These are phyloP conservation scores for Tetrahymena elliotti DNA, from an alignment of 73 alveolate genomes.

Conservation along the genomic window DNA sequence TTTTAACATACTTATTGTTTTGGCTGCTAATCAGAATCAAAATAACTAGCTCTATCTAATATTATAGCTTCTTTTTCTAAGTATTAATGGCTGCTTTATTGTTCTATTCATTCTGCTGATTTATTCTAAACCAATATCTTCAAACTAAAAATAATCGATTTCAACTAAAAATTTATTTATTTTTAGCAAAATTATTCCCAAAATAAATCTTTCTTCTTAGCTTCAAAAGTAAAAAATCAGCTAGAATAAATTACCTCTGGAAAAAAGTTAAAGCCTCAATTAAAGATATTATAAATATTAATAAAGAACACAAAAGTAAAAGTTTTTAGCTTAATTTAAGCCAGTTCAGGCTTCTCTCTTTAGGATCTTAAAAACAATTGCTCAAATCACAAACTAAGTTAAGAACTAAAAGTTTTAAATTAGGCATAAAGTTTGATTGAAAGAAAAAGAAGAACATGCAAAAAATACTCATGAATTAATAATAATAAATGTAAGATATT, in stretches of 20 bases:
- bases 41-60: background rate
- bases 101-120: background rate
- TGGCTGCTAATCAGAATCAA: background rate
- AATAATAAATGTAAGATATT: too few species aligned
- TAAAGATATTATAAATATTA: background rate
- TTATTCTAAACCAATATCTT: background rate
- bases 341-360: background rate
- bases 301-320: background rate
- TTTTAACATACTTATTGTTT: background rate
- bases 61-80: background rate
- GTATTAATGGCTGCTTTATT: background rate
- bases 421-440: background rate
- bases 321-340: background rate
- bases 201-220: background rate
- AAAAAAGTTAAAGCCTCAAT: background rate
- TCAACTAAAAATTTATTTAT: background rate
- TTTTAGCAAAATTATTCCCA: background rate
- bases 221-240: background rate
- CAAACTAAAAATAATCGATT: background rate
- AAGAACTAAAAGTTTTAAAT: background rate
- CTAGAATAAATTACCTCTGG: background rate
- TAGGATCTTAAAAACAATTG: background rate
- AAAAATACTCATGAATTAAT: too few species aligned
- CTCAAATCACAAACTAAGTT: background rate
- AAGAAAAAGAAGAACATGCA: background rate